Evolutionary conservation across 2,329 filamentous ascomycete genomes (phyloP), one percentile per base, ranked within the genome.

Genomic region (Plectosphaerella sp.): DNA sequence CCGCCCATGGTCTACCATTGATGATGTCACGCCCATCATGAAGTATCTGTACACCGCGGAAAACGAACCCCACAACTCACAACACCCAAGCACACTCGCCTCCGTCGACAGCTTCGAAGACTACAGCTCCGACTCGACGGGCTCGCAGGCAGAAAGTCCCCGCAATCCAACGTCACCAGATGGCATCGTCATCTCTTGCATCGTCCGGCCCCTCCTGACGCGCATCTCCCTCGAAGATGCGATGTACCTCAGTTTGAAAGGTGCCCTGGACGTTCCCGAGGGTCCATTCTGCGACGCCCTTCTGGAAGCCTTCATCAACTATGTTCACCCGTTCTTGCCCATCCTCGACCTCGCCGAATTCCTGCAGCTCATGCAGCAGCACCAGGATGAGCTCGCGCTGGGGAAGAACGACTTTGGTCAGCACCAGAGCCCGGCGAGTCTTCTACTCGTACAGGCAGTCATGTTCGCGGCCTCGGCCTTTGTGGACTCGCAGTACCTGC

Each of bases 391-490:
- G 77, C 54, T 66, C 65, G 49, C 37, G 10, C 16, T 16, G 14
- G 37, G 37, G 14, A 18, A 39, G 37, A 39, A 18, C 8, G 14
- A 18, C 37, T 39, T 64, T 68, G 18, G 79, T 86, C 61, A 78
- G 78, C 15, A 73, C 72, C 36, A 71, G 77, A 54, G 69, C 73
- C 15, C 76, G 72, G 52, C 86, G 62, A 86, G 83, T 67, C 71
- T 88, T 53, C 72, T 88, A 20, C 69, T 87, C 2, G 87, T 86
- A 63, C 84, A 87, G 62, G 82, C 84, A 2, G 81, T 86, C 57
- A 87, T 87, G 82, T 87, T 87, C 62, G 81, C 83, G 9, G 83
- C 80, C 2, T 80, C 82, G 15, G 82, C 83, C 1, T 86, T 84
- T 57, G 76, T 86, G 48, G 82, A 85, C 57, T 79, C 84, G 67